phyloP scores from a whole-genome alignment of 352 stramenopile genomes.

The Pythium insidiosum region DNA sequence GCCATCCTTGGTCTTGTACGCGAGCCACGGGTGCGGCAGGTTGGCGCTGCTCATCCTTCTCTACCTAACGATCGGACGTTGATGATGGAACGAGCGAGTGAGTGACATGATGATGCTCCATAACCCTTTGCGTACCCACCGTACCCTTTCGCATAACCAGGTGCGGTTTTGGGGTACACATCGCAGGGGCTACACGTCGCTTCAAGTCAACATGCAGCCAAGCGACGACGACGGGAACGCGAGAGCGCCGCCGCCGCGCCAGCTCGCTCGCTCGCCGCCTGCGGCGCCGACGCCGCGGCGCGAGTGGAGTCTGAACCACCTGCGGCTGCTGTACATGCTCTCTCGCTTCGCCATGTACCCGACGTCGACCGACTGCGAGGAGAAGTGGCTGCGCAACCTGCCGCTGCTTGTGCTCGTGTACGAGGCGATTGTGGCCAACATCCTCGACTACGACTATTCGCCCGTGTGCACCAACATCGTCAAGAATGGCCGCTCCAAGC shows the following conservation, averaged over 20 bases:
- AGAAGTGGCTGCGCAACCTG: slow-evolving; percentile 94
- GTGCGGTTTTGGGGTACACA: no score
- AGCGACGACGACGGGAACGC: not conserved
- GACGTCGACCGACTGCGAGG: slow-evolving; percentile 82
- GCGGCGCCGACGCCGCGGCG: slow-evolving; percentile 2
- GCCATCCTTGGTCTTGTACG: slow-evolving; percentile 83
- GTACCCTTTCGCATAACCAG: no score
- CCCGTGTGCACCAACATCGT: slow-evolving; percentile 93
- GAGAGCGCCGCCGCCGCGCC: not conserved
- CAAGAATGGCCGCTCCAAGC: slow-evolving; percentile 76
- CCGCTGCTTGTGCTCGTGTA: slow-evolving; percentile 96
- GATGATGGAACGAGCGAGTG: no score
- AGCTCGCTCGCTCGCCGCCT: not conserved
- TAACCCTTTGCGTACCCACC: no score
- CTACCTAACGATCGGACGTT: not conserved
- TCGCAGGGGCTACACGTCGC: no score
- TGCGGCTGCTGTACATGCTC: slow-evolving; percentile 94
- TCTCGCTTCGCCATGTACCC: slow-evolving; percentile 93
- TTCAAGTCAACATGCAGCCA: no score
- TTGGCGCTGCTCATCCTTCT: slow-evolving; percentile 2
- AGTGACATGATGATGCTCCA: no score
- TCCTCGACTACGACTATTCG: slow-evolving; percentile 97
- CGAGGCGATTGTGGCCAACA: slow-evolving; percentile 91
- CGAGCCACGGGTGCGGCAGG: slow-evolving; percentile 65
- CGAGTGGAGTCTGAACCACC: slow-evolving; percentile 84